Evolutionary conservation across 2,329 filamentous ascomycete species (phyloP).

Genomic region (Apiospora arundinis): DNA sequence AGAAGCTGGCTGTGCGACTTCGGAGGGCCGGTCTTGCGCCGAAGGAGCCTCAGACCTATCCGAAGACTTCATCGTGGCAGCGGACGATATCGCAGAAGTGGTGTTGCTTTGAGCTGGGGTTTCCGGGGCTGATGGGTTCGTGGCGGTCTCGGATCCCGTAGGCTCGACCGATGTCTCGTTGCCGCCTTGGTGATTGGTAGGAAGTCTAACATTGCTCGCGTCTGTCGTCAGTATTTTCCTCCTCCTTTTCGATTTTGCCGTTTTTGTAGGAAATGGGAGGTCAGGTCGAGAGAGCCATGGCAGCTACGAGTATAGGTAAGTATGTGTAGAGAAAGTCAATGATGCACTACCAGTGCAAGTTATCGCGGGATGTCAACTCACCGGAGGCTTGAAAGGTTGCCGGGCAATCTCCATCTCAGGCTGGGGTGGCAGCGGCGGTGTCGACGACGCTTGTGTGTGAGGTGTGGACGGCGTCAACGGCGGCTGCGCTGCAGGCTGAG

Average conservation of each 20-base stretch:
- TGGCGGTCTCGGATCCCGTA: conserved; percentile 17
- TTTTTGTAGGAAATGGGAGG: conserved; percentile 54
- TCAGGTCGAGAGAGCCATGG: conserved; percentile 64
- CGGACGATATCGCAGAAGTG: not conserved
- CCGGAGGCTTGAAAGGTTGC: conserved; percentile 54
- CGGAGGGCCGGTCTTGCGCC: conserved; percentile 23
- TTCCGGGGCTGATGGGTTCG: conserved; percentile 34
- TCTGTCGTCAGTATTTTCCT: conserved; percentile 44
- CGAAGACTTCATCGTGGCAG: not conserved
- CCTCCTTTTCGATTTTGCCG: conserved; percentile 50
- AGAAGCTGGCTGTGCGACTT: not conserved
- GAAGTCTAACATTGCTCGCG: conserved; percentile 49
- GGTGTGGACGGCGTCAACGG: conserved; percentile 56
- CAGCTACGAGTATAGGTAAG: conserved; percentile 47
- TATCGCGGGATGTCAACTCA: conserved; percentile 43
- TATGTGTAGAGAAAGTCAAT: not conserved
- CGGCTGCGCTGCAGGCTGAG: conserved; percentile 41
- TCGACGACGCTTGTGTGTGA: conserved; percentile 38
- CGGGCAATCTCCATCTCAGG: conserved; percentile 35
- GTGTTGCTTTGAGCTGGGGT: conserved; percentile 27
- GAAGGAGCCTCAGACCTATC: conserved; percentile 26
- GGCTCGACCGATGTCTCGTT: conserved; percentile 25
- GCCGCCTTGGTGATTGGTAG: conserved; percentile 46
- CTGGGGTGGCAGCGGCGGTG: conserved; percentile 26
- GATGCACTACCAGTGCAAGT: not conserved